Percentiles rank a stretch among this genome's conserved stretches.
These are phyloP conservation scores for Tylopilus vinaceipallidus DNA, from an alignment of 768 basidiomycete genomes.

Conservation along the genomic window DNA sequence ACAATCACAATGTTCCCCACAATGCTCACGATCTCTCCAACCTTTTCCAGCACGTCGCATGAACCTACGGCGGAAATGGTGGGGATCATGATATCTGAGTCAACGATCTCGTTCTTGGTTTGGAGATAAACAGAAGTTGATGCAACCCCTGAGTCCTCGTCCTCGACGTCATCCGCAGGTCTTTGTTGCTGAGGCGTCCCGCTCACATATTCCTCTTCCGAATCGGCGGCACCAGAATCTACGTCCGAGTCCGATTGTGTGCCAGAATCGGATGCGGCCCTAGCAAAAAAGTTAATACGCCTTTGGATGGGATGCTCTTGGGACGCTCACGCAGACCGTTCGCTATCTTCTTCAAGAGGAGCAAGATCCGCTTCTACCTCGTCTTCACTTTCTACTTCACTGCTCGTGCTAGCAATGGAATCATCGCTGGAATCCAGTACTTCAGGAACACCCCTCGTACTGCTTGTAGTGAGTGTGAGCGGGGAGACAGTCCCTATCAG, in stretches of 20 bases:
- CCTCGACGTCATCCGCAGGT: constrained; percentile 39
- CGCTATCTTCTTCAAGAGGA: constrained; percentile 39
- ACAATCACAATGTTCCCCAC: constrained; percentile 74
- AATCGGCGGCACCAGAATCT: constrained; percentile 19
- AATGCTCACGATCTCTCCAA: constrained; percentile 77
- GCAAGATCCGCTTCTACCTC: constrained; percentile 70
- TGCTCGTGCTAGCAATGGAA: constrained; percentile 51
- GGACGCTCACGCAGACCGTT: constrained; percentile 21
- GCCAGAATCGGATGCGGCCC: constrained; percentile 34
- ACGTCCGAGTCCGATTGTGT: constrained; percentile 38
- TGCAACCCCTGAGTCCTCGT: constrained; percentile 47
- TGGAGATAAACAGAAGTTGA: constrained; percentile 46
- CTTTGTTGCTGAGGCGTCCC: constrained; percentile 5
- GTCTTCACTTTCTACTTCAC: constrained; percentile 60
- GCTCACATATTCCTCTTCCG: constrained; percentile 16
- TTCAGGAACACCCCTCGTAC: neutral
- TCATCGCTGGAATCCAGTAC: constrained; percentile 36
- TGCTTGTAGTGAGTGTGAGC: neutral
- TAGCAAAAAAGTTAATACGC: constrained; percentile 23
- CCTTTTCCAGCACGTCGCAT: constrained; percentile 66
- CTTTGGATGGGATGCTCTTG: neutral
- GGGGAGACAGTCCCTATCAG: constrained; percentile 44
- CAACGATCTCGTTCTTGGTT: constrained; percentile 70
- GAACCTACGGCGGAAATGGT: constrained; percentile 59
- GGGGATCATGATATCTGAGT: constrained; percentile 59